A percentile compares a stretch with the other conserved stretches of the same genome.
phyloP scores from a whole-genome alignment of 768 basidiomycete species.

The Boletellus sp. region DNA sequence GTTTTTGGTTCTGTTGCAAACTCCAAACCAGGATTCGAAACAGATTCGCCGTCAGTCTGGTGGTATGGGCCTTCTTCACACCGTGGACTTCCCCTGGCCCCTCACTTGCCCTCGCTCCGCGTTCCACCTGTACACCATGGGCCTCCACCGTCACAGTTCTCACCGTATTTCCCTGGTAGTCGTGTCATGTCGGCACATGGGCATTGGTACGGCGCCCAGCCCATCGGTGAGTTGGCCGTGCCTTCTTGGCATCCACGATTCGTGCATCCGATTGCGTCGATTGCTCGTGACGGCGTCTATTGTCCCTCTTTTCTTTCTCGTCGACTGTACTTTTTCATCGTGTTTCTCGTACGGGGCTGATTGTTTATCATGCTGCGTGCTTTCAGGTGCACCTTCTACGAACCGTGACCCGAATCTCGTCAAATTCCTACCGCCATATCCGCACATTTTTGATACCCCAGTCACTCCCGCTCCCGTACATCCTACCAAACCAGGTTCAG shows the following conservation, averaged over 20 bases:
- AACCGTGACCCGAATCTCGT: constrained; percentile 5
- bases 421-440: constrained; percentile 2
- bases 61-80: constrained; percentile 5
- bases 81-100: constrained; percentile 2
- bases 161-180: constrained; percentile 15
- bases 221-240: constrained; percentile 16
- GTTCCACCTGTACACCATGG: constrained; percentile 11
- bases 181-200: constrained; percentile 11
- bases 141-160: constrained; percentile 11
- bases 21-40: constrained; percentile 3
- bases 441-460: constrained; percentile 5
- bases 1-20: neutral
- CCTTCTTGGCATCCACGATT: constrained; percentile 2
- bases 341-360: constrained; percentile 9
- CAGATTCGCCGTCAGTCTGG: constrained; percentile 13
- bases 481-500: constrained; percentile 1
- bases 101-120: constrained; percentile 6
- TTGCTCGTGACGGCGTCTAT: constrained; percentile 1
- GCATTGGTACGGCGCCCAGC: constrained; percentile 20
- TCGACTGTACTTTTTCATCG: neutral
- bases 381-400: constrained; percentile 15
- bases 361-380: neutral
- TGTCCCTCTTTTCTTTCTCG: neutral
- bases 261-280: neutral
- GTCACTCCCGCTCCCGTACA: neutral